A percentile compares a stretch with the other conserved stretches of the same genome.
Conservation (phyloP, 495 filamentous ascomycete genomes). For the Aspergillus coremiiformis region DNA sequence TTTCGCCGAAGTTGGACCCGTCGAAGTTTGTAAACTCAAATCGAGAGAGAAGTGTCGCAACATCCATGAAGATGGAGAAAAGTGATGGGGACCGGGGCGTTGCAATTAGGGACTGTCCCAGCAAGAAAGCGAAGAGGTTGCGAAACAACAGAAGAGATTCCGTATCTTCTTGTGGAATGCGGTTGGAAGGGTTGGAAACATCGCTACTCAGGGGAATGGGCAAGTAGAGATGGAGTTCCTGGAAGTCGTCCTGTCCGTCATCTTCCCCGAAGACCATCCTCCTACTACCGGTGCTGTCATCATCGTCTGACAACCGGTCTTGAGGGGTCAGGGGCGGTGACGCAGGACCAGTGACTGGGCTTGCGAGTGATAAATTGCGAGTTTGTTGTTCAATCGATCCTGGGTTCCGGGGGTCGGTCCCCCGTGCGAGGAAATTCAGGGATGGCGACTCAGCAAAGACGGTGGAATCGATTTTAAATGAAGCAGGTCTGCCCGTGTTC, state of each 20-base stretch:
- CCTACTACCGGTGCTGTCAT: slow-evolving; percentile 38
- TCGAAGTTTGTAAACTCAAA: slow-evolving; percentile 78
- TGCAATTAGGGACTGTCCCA: slow-evolving; percentile 71
- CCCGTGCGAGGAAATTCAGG: slow-evolving; percentile 61
- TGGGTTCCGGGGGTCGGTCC: slow-evolving; percentile 40
- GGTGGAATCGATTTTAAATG: slow-evolving; percentile 69
- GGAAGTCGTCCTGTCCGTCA: slow-evolving; percentile 33
- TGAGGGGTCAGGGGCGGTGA: slow-evolving; percentile 34
- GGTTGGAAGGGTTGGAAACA: slow-evolving; percentile 31
- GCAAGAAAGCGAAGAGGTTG: slow-evolving; percentile 87
- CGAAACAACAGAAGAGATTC: slow-evolving; percentile 68
- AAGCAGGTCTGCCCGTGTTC: slow-evolving; percentile 57
- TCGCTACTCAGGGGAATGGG: slow-evolving; percentile 50
- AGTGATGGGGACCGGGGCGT: slow-evolving; percentile 58
- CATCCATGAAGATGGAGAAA: slow-evolving; percentile 67
- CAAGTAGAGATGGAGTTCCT: slow-evolving; percentile 65
- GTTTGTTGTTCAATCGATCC: slow-evolving; percentile 30
- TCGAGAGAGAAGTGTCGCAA: slow-evolving; percentile 58
- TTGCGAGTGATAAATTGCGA: slow-evolving; percentile 34
- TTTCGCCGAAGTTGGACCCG: slow-evolving; percentile 74
- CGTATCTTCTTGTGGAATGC: slow-evolving; percentile 48
- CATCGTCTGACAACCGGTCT: slow-evolving; percentile 32
- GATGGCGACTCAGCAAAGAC: slow-evolving; percentile 62
- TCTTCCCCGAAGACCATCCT: slow-evolving; percentile 36
- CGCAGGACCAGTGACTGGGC: slow-evolving; percentile 32